Conservation (phyloP, 495 filamentous ascomycete species). For the Pseudotulostoma volvatum region DNA sequence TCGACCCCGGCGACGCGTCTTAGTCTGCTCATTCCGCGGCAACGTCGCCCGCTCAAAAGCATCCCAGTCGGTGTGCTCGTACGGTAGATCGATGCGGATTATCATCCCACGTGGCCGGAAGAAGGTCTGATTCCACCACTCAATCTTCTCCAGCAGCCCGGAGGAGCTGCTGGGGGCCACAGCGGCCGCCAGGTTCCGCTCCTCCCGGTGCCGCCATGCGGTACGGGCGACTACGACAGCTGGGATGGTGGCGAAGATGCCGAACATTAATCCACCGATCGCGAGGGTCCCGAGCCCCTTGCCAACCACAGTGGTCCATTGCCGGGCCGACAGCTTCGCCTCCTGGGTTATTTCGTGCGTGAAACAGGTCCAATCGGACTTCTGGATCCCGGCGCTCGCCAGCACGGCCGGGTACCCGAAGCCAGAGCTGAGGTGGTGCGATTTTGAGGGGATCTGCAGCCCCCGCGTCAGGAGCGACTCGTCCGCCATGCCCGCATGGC, state of each 20-base stretch:
- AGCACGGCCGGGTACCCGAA: slow-evolving; percentile 20
- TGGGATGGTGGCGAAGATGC: slow-evolving; percentile 17
- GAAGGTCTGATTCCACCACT: slow-evolving; percentile 19
- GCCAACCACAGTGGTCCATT: slow-evolving; percentile 21
- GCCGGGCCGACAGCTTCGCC: slow-evolving; percentile 16
- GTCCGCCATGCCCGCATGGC: slow-evolving; percentile 2
- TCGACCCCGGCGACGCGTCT: slow-evolving; percentile 15
- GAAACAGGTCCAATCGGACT: slow-evolving; percentile 17
- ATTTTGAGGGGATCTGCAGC: slow-evolving; percentile 21
- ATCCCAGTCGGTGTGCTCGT: slow-evolving; percentile 10
- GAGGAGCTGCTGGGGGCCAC: slow-evolving; percentile 1
- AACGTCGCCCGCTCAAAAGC: background rate
- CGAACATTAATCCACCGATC: slow-evolving; percentile 20
- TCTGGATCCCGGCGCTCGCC: slow-evolving; percentile 7
- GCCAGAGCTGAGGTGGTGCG: slow-evolving; percentile 13
- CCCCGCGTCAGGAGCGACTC: slow-evolving; percentile 13
- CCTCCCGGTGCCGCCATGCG: slow-evolving; percentile 11
- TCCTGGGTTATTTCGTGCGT: slow-evolving; percentile 15
- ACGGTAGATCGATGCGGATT: slow-evolving; percentile 22
- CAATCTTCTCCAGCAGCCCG: slow-evolving; percentile 13
- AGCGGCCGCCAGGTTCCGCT: slow-evolving; percentile 14
- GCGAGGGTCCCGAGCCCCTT: slow-evolving; percentile 19
- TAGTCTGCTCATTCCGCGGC: slow-evolving; percentile 1
- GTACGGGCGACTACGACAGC: slow-evolving; percentile 12
- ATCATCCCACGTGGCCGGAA: slow-evolving; percentile 18